Conservation (phyloP, 2,329 filamentous ascomycete genomes). For the Aspergillus sp. region DNA sequence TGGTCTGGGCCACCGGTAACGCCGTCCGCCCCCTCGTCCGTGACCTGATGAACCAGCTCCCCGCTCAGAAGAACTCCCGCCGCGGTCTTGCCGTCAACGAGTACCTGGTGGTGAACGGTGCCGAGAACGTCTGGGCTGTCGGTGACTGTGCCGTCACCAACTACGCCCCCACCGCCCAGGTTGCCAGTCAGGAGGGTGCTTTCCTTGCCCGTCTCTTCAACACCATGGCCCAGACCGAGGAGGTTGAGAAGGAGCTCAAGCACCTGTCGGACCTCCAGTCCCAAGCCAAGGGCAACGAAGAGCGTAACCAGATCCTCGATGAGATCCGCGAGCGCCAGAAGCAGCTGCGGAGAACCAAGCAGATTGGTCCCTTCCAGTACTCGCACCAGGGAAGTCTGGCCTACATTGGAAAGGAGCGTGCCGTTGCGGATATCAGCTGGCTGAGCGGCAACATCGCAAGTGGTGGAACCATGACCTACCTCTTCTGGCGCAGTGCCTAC, state of each 20-base stretch:
- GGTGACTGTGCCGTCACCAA: constrained; percentile 97
- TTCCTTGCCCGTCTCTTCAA: constrained; percentile 97
- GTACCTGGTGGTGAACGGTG: constrained; percentile 95
- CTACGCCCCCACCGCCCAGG: constrained; percentile 95
- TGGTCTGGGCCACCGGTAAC: constrained; percentile 98
- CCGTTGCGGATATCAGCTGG: constrained; percentile 95
- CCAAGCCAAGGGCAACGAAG: constrained; percentile 60
- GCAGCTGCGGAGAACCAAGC: constrained; percentile 81
- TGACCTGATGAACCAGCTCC: constrained; percentile 87
- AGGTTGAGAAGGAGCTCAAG: constrained; percentile 70
- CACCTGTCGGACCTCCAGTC: constrained; percentile 62
- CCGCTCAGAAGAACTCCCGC: constrained; percentile 90
- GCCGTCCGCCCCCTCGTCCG: constrained; percentile 83
- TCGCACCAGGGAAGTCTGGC: constrained; percentile 94
- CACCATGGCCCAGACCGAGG: constrained; percentile 94
- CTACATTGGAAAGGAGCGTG: constrained; percentile 97
- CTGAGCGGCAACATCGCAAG: constrained; percentile 93
- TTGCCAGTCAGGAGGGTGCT: constrained; percentile 88
- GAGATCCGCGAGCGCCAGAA: constrained; percentile 86
- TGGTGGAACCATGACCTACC: constrained; percentile 88
- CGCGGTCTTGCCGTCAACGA: constrained; percentile 96
- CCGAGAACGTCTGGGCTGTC: constrained; percentile 95
- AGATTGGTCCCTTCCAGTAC: constrained; percentile 97
- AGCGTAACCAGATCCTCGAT: constrained; percentile 55
- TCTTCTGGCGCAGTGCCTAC: constrained; percentile 98